Conservation (phyloP, 2,329 filamentous ascomycete species). For the Aspergillus quadrilineatus region DNA sequence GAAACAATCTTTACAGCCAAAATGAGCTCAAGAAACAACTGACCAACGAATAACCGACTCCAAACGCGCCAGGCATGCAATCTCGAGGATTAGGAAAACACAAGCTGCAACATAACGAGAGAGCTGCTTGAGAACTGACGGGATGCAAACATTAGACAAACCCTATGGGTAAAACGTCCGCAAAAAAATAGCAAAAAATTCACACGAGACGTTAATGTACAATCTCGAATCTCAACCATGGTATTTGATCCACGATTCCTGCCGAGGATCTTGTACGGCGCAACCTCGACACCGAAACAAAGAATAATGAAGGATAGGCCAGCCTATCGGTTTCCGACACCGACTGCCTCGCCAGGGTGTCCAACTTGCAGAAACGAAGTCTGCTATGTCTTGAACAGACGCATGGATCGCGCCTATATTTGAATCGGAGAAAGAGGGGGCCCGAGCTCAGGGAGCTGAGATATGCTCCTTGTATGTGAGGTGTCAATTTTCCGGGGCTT, state of each 20-base stretch:
- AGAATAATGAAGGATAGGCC: constrained; percentile 14
- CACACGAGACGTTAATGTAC: constrained; percentile 7
- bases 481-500: constrained; percentile 37
- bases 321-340: constrained; percentile 12
- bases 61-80: constrained; percentile 30
- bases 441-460: constrained; percentile 49
- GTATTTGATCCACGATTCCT: constrained; percentile 20
- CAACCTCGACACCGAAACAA: background rate
- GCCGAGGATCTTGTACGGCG: constrained; percentile 17
- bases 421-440: constrained; percentile 50
- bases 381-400: background rate
- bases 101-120: background rate
- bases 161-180: background rate
- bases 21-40: constrained; percentile 15
- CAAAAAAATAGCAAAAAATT: constrained; percentile 2
- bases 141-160: background rate
- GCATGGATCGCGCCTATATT: constrained; percentile 31
- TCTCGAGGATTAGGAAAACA: constrained; percentile 11
- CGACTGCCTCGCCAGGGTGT: background rate
- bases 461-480: constrained; percentile 37
- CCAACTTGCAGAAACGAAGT: background rate
- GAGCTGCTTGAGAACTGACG: background rate
- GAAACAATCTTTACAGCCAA: constrained; percentile 19
- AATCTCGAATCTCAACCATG: constrained; percentile 10
- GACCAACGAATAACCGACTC: constrained; percentile 18